Conservation (phyloP, 768 basidiomycete genomes). For the Pleurotus sapidus region DNA sequence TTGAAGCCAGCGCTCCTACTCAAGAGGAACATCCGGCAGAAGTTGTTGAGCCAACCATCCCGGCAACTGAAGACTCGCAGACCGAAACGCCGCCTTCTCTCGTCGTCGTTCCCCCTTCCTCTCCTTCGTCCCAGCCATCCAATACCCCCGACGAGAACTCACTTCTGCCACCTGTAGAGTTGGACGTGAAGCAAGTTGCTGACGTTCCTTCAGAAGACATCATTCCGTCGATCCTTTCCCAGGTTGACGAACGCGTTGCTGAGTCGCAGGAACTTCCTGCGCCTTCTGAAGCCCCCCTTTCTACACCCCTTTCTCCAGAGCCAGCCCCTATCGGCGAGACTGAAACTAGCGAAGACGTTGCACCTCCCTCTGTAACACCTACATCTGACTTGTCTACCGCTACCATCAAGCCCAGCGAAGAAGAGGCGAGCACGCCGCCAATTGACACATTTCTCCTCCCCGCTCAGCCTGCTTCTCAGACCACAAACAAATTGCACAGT, state of each 20-base stretch:
- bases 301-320: background rate
- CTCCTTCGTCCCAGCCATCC: no score
- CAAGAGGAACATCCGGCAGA: no score
- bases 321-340: no score
- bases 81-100: no score
- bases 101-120: no score
- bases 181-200: background rate
- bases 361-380: background rate
- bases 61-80: no score
- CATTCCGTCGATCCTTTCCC: background rate
- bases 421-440: slow-evolving; percentile 9
- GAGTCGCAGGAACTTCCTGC: background rate
- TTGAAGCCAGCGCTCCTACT: no score
- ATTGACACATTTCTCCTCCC: slow-evolving; percentile 26
- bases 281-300: background rate
- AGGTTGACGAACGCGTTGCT: background rate
- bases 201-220: background rate
- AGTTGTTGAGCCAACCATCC: no score
- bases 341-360: background rate
- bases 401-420: slow-evolving; percentile 15
- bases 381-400: slow-evolving; percentile 14
- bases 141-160: no score
- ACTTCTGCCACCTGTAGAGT: background rate
- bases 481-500: slow-evolving; percentile 1
- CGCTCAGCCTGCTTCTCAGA: slow-evolving; percentile 8